A percentile compares a stretch with the other conserved stretches of the same genome.
Conservation (phyloP, 1,139 yeast genomes). For the Arxiozyma slooffiae region DNA sequence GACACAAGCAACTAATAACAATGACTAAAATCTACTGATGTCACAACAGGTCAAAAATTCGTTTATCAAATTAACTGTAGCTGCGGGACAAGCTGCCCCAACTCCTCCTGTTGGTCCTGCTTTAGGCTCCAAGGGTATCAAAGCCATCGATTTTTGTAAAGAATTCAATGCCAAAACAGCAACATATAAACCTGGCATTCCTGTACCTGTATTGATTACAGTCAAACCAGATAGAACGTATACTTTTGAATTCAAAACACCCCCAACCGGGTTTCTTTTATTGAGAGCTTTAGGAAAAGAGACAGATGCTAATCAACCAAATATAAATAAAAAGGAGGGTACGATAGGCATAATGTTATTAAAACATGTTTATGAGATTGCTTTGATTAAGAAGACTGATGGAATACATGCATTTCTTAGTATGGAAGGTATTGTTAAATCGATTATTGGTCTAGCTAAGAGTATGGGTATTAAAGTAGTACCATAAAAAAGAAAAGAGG, state of each 20-base stretch:
- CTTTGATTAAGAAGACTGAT: slow-evolving; percentile 85
- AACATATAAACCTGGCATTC: slow-evolving; percentile 70
- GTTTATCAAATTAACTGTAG: slow-evolving; percentile 80
- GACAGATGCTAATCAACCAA: slow-evolving; percentile 49
- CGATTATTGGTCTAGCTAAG: slow-evolving; percentile 77
- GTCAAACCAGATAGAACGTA: slow-evolving; percentile 91
- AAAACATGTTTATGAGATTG: slow-evolving; percentile 90
- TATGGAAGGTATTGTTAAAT: slow-evolving; percentile 68
- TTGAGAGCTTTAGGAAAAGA: slow-evolving; percentile 74
- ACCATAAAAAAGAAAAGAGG: slow-evolving; percentile 34
- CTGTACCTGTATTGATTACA: slow-evolving; percentile 75
- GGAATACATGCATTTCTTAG: slow-evolving; percentile 64
- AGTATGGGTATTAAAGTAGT: slow-evolving; percentile 80
- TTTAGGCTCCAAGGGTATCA: slow-evolving; percentile 94
- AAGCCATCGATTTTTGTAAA: slow-evolving; percentile 96
- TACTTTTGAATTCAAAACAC: slow-evolving; percentile 77
- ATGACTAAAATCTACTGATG: slow-evolving; percentile 11
- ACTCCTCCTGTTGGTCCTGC: slow-evolving; percentile 99
- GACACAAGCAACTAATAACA: slow-evolving; percentile 22
- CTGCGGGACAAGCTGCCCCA: slow-evolving; percentile 99
- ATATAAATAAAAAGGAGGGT: slow-evolving; percentile 18
- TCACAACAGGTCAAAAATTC: slow-evolving; percentile 32
- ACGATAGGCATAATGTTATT: slow-evolving; percentile 65
- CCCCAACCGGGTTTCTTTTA: slow-evolving; percentile 83
- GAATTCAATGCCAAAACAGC: slow-evolving; percentile 97